Evolutionary conservation across 768 basidiomycete genomes (phyloP), one percentile per base, ranked within the genome.

Genomic region (Phlegmacium glaucopus): DNA sequence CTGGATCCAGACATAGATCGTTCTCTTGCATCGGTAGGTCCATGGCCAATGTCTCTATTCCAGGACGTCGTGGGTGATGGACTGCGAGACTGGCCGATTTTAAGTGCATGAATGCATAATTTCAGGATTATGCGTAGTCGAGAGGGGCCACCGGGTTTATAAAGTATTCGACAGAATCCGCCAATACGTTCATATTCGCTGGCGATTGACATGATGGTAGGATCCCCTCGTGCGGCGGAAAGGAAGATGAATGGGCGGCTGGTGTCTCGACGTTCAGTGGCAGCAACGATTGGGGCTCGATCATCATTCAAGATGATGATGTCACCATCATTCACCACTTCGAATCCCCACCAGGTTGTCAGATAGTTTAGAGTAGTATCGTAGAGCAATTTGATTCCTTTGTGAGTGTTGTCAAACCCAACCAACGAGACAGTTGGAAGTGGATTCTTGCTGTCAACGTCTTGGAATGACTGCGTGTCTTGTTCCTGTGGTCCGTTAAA

Each of bases 91-190:
- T 65, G 59, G 48, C 71, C 69, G 37, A 84, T 80, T 40, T 74
- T 78, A 39, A 80, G 65, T 4, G 77, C 71, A 60, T 82, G 77
- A 18, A 85, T 48, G 61, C 78, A 77, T 9, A 85, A 76, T 57
- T 83, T 84, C 49, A 94, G 68, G 17, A 82, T 76, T 5, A 74
- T 62, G 22, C 82, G 76, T 47, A 95, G 74, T 16, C 85, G 80
- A 37, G 80, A 78, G 3, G 94, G 94, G 2, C 93, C 91, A 18
- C 83, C 83, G 9, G 94, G 94, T 62, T 96, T 97, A 77, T 85
- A 89, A 10, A 94, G 67, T 17, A 92, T 72, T n/a, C 89, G 84
- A 64, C 89, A 92, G 65, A 90, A 88, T 22, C 93, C 93, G 8
- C 94, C 94, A 9, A 84, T 79, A 36, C 74, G 73, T 61, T 92